Evolutionary conservation across 768 basidiomycete species (phyloP), one percentile per base, ranked within the genome.

Genomic region (Crassisporium funariophilum): DNA sequence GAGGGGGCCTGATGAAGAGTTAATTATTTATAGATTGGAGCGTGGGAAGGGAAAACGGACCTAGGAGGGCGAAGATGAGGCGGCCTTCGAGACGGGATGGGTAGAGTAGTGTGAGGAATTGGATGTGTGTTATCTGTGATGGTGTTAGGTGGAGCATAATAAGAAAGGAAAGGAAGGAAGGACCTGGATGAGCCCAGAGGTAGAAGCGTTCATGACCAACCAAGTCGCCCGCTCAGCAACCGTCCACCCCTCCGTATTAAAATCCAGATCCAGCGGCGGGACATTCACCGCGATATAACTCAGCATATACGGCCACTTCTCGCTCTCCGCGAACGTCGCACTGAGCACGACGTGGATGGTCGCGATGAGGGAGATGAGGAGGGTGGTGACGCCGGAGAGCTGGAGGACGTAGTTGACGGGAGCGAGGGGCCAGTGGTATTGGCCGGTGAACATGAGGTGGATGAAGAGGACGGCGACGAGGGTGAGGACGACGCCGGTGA

Each of bases 381-480:
- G 82, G 3, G 88, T 84, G 24, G 79, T 72, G 20, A 94, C 91
- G 6, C 90, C 91, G 2, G 84, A 82, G 10, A 98, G 63, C 64
- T 98, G 97, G 24, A 98, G 82, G 43, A 84, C 74, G 67, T 91
- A 99, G 71, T 99, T 99, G 59, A 90, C 79, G 5, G 86, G 88
- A 0, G 94, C 92, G 31, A 99, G 84, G 0, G 93, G 91, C 79
- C 88, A 91, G 66, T 99, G 97, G 54, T 95, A 98, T 62, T 95
- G 92, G 0, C 87, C 88, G 4, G 97, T 98, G 71, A 99, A 97
- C 49, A 93, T 65, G 54, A 99, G 84, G 56, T 98, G 94, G 46
- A 97, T 83, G 57, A 97, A 76, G 34, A 99, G 84, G 15, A 95
- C 86, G 35, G 78, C 74, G 35, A 89, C 80, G 50, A 98, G 81